Base-by-base conservation (phyloP, 2,329 filamentous ascomycete genomes). In the Eutypa lata region DNA sequence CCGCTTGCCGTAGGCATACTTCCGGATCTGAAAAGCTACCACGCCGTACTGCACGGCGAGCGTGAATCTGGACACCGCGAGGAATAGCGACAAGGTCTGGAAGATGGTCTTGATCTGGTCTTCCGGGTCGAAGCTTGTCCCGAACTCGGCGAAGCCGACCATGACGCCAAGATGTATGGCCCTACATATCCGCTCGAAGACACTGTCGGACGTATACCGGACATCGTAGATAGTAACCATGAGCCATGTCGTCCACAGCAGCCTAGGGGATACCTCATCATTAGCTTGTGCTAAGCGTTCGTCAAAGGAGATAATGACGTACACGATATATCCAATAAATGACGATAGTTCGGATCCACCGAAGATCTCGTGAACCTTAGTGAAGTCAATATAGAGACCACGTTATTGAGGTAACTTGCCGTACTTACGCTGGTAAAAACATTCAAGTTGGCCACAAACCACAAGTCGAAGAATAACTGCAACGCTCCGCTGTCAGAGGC, bases 161-260 rank as follows among this genome's bases (percentile, higher is more conserved):
- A 88, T 84, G 40, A 83, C 79, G 24, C 79, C 83, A 5, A 88
- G 79, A 57, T 88, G 83, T 2, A 82, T 57, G 2, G 77, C 80
- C 61, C 85, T 82, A 55, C 78, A 79, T 26, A 76, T 59, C 31
- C 85, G 78, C 58, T 87, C 81, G 60, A 87, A 85, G 33, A 88
- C 73, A 38, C 79, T 84, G 65, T 89, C 85, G 22, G 81, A 76
- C 1, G 81, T 78, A 63, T 86, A 88, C 0, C 85, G 82, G 35
- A 88, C 79, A 66, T 89, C 86, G 65, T 84, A 87, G 1, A 88
- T 69, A 7, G 79, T 78, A 22, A 83, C 79, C 54, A 85, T 74
- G 35, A 87, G 76, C 86, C 86, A 88, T n/a, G 82, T 87, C 53
- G 86, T 80, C 85, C 84, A 88, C 6, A 88, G 71, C 18, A 88